Evolutionary conservation across 495 filamentous ascomycete genomes (phyloP).

Genomic region (Neurospora sp.): DNA sequence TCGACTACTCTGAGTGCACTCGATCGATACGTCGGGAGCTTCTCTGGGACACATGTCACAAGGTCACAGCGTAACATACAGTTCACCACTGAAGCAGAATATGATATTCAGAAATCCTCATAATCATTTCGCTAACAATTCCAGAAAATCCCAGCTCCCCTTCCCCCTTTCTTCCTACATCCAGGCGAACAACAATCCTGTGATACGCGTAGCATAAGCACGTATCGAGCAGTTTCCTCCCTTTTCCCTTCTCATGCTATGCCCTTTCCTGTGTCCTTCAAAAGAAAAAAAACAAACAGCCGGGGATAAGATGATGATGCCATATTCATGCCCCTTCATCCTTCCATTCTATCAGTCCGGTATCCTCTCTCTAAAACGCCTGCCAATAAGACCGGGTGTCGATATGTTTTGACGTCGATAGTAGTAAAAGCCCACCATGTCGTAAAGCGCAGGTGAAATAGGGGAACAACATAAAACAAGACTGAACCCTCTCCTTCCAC

Average conservation of each 20-base stretch:
- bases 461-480: background rate
- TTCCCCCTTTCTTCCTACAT: background rate
- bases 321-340: background rate
- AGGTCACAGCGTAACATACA: background rate
- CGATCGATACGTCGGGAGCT: background rate
- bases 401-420: background rate
- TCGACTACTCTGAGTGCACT: background rate
- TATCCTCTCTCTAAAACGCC: background rate
- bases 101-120: background rate
- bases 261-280: background rate
- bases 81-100: background rate
- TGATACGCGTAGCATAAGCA: background rate
- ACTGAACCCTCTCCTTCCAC: background rate
- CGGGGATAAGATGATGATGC: background rate
- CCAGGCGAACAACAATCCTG: background rate
- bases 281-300: background rate
- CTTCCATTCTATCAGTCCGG: background rate
- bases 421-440: background rate
- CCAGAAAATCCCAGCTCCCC: background rate
- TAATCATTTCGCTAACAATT: background rate
- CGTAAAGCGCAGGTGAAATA: background rate
- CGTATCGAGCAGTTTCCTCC: background rate
- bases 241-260: background rate
- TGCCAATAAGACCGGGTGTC: background rate
- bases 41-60: background rate